Base-by-base conservation (phyloP, 1,284 basidiomycete genomes). In the Sanghuangporus weigelae region DNA sequence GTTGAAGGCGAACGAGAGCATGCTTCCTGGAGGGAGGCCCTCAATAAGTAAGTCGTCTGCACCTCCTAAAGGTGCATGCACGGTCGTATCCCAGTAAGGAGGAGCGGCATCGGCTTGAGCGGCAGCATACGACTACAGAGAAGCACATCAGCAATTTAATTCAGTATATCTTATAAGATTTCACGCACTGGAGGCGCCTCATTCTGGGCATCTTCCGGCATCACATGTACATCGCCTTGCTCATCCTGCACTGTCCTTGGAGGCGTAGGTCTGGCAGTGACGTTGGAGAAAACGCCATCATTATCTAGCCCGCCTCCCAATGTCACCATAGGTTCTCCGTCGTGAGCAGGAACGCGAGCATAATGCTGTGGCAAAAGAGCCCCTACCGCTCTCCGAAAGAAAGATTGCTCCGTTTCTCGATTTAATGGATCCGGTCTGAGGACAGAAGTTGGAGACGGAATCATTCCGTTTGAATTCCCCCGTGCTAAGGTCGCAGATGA, bases 61-160 rank as follows among this genome's bases (percentile, higher is more conserved):
- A 4, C 79, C 76, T 46, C 83, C 80, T 23, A 80, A 65, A 0
- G 90, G 88, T 0, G 88, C 86, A 64, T 96, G 91, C 14, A 98
- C 87, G 0, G 95, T 96, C 1, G 93, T 98, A 74, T 99, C 96
- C 93, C 95, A 98, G 76, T 99, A 99, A 0, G 95, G 86, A 0
- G 96, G 97, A 0, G 93, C 95, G 0, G 93, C 85, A 72, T 99
- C 96, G 8, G 90, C 86, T 64, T 96, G 89, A 1, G 96, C 96
- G 23, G 88, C 83, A 48, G 87, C 84, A 73, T 99, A 99, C 0
- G 95, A 89, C 85, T 96, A 71, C 63, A 56, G 57, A 69, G 63
- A 11, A 23, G 26, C 26, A 50, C 2, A 53, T 26, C n/a, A 53
- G 53, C 38, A 44, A 0, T 3, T 42, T 42, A 42, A 42, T n/a